phyloP scores from a whole-genome alignment of 2,329 filamentous ascomycete species.

The Trichoderma endophyticum region DNA sequence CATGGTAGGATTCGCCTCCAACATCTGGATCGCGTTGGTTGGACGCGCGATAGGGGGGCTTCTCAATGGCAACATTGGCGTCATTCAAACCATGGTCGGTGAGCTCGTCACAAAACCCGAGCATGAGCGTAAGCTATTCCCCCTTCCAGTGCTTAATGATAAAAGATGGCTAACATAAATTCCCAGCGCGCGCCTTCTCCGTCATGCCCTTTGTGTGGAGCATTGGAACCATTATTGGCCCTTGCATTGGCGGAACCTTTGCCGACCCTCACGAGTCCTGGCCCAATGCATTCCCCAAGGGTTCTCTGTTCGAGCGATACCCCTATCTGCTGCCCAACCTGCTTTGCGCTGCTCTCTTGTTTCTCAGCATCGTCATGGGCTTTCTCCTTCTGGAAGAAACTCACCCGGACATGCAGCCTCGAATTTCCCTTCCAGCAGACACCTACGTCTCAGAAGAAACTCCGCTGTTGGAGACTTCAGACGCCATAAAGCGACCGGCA shows the following conservation, averaged over 20 bases:
- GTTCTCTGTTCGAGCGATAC: slow-evolving; percentile 70
- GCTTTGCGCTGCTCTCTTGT: slow-evolving; percentile 71
- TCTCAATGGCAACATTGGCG: slow-evolving; percentile 87
- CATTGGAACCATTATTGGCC: slow-evolving; percentile 84
- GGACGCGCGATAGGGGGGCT: slow-evolving; percentile 76
- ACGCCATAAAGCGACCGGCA: slow-evolving; percentile 67
- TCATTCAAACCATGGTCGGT: slow-evolving; percentile 89
- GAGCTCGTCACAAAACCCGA: slow-evolving; percentile 80
- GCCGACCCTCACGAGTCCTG: slow-evolving; percentile 74
- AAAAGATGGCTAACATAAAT: slow-evolving; percentile 17
- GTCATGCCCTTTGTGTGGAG: slow-evolving; percentile 96
- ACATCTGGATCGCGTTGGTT: slow-evolving; percentile 77
- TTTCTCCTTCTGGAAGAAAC: slow-evolving; percentile 83
- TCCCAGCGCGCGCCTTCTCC: slow-evolving; percentile 73
- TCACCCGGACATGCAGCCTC: slow-evolving; percentile 74
- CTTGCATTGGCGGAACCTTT: slow-evolving; percentile 83
- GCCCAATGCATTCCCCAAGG: slow-evolving; percentile 64
- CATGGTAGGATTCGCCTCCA: slow-evolving; percentile 76
- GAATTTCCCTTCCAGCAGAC: slow-evolving; percentile 44
- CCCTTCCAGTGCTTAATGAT: slow-evolving; percentile 6
- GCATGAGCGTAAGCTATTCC: slow-evolving; percentile 68
- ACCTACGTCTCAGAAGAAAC: slow-evolving; percentile 63
- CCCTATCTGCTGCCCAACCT: slow-evolving; percentile 90
- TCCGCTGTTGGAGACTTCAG: slow-evolving; percentile 71
- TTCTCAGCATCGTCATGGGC: slow-evolving; percentile 76